Conservation (phyloP, 495 filamentous ascomycete species). For the Annulohypoxylon nitens region DNA sequence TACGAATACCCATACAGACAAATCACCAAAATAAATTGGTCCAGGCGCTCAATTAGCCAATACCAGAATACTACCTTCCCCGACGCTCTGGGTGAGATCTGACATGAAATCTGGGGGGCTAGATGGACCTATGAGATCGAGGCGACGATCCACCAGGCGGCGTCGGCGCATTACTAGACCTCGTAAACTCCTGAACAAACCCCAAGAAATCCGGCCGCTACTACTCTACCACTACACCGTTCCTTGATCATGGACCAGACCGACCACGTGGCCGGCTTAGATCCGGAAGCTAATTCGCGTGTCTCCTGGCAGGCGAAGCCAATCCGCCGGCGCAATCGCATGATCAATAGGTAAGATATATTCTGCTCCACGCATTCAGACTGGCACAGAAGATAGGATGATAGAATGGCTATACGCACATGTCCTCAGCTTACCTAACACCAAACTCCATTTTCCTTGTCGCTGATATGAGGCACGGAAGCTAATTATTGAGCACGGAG, state of each 20-base stretch:
- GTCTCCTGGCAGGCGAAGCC: constrained; percentile 52
- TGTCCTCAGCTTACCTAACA: constrained; percentile 1
- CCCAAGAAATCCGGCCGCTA: constrained; percentile 15
- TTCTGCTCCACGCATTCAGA: constrained; percentile 6
- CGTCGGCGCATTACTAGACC: constrained; percentile 35
- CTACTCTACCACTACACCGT: constrained; percentile 3
- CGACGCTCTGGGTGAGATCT: constrained; percentile 44
- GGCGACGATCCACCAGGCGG: constrained; percentile 44
- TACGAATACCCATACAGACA: constrained; percentile 16
- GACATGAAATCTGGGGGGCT: constrained; percentile 47
- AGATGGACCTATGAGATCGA: constrained; percentile 48
- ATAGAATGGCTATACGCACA: background rate
- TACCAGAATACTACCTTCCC: constrained; percentile 32
- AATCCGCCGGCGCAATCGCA: constrained; percentile 74
- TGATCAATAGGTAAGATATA: constrained; percentile 66
- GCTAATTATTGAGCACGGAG: constrained; percentile 39
- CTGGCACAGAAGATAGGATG: constrained; percentile 2
- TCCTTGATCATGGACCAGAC: constrained; percentile 37
- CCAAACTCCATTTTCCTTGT: constrained; percentile 10
- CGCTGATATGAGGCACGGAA: constrained; percentile 8
- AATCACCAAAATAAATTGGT: constrained; percentile 29
- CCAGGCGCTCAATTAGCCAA: constrained; percentile 31
- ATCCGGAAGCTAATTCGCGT: constrained; percentile 43
- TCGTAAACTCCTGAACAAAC: constrained; percentile 22
- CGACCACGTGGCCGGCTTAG: constrained; percentile 47